Evolutionary conservation across 2,329 filamentous ascomycete species (phyloP), one percentile per base, ranked within the genome.

Genomic region (Aspergillus fructus): DNA sequence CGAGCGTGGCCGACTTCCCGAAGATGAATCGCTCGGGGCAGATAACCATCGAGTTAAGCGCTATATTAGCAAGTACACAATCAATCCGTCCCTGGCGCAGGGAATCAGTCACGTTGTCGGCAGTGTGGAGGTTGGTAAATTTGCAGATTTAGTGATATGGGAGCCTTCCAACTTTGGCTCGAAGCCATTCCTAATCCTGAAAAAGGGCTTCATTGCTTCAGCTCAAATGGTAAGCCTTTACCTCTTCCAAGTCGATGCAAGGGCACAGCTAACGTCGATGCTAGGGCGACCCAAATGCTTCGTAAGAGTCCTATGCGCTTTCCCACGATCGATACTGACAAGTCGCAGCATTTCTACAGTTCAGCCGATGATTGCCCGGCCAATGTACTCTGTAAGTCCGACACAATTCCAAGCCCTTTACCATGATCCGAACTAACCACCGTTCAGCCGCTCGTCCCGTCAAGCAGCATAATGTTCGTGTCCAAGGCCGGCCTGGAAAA

Each of bases 11-110:
- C 69, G 75, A 1, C 76, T 97, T 30, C 79, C 84, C 5, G 90
- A 96, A 78, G 93, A 97, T 67, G 81, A 88, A 61, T 90, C 84
- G 19, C 88, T 89, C 0, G 88, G 81, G 11, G 91, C 90, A 0
- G 93, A 97, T 71, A 97, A 97, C 74, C 92, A 91, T 77, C 81
- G 93, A 41, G 93, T 96, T 6, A 96, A 96, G 79, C 79, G 93
- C 23, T 97, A 97, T 72, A 82, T 97, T 45, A 91, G 89, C 78
- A 97, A 97, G 78, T 97, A 97, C 74, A 97, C 93, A 19, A 87
- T 97, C 77, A 97, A 97, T 76, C 91, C 93, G 1, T 91, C 93
- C 11, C 81, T 97, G 60, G 87, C 93, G 0, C 93, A 97, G 74
- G 93, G 93, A 3, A 96, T 97, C 86, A 77, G 81, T 0, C 93